Evolutionary conservation across 2,329 filamentous ascomycete genomes (phyloP), one percentile per base, ranked within the genome.

Genomic region (Fusarium sororula): DNA sequence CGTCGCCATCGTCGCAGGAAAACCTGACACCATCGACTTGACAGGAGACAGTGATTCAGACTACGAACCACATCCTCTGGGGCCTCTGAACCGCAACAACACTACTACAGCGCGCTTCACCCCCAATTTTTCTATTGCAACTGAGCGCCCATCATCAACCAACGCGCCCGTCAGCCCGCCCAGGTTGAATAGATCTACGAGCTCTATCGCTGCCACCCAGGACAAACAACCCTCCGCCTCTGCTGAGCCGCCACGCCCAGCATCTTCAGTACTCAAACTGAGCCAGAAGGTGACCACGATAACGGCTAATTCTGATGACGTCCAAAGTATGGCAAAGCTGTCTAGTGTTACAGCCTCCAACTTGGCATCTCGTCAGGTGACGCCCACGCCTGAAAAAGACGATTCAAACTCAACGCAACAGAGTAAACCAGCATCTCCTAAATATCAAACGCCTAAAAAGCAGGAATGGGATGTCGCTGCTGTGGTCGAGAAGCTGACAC

Each of bases 381-480:
- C 78, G 54, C 74, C 78, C 38, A 68, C 67, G 37, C 47, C 68
- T 45, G 70, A 75, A 67, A 58, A 63, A 18, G 65, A 75, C 30
- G 42, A 54, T 37, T 39, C 62, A 44, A 71, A 73, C 47, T 54
- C 60, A 35, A 59, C 45, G 5, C 66, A 66, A 45, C 64, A 66
- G 12, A n/a, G 47, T 59, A 71, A 67, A 20, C 51, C 58, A 18
- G 63, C 68, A 17, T 75, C 73, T 24, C 72, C 76, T 37, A 72
- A 72, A 53, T 63, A 63, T 20, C 77, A 79, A 57, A 79, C 77
- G 18, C 75, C 74, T 26, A 60, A 66, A 17, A 70, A 72, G 24
- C 50, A 62, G 20, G 83, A 84, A 6, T 87, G 85, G 84, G 84
- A 84, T 6, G 77, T 84, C 24, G 80, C 82, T 5, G 83, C 84